Evolutionary conservation across 305 asterid species (phyloP), one percentile per base, ranked within the genome.

Genomic region (Rubia tinctorum): DNA sequence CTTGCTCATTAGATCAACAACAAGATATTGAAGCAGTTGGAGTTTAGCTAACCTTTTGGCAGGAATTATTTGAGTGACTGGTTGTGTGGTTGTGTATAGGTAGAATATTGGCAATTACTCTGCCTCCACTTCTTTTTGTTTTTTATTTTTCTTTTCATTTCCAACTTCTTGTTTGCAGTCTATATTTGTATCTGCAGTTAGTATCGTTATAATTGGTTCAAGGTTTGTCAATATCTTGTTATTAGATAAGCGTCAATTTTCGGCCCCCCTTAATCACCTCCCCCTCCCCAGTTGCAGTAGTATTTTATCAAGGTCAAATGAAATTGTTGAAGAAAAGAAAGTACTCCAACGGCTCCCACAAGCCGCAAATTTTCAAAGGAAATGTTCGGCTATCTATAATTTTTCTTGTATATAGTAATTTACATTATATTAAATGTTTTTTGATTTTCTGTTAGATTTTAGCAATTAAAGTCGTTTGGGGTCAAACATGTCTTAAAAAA

Each of bases 181-280:
- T 86, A 79, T 85, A 87, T 88, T 90, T 87, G 85, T 86, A 84
- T 83, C 88, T 85, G 98, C 96, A 86, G 90, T 84, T 86, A 90
- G 88, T 86, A 96, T 90, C 92, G 77, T 83, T 87, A 78, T 72
- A 82, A 82, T 84, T 78, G 84, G 85, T 89, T 83, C 86, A 76
- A 53, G 87, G 88, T 83, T 81, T 88, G 90, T 84, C 85, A 77
- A 88, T 85, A 86, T 85, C 77, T 77, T 81, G 85, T 86, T 72
- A 73, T 79, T 80, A 80, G 85, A 72, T 77, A 74, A 20, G n/a
- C 2, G 62, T 75, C 80, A 74, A 65, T 79, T 85, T 77, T 71
- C 71, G 58, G 49, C 25, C 68, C 27, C 42, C 30, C 30, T 27
- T 27, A 27, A 27, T 76, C 2, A 5, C 11, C 45, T 63, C 15